These are phyloP conservation scores for Phaeodactylum tricornutum DNA, from an alignment of 108 stramenopile species.

Conservation along the genomic window DNA sequence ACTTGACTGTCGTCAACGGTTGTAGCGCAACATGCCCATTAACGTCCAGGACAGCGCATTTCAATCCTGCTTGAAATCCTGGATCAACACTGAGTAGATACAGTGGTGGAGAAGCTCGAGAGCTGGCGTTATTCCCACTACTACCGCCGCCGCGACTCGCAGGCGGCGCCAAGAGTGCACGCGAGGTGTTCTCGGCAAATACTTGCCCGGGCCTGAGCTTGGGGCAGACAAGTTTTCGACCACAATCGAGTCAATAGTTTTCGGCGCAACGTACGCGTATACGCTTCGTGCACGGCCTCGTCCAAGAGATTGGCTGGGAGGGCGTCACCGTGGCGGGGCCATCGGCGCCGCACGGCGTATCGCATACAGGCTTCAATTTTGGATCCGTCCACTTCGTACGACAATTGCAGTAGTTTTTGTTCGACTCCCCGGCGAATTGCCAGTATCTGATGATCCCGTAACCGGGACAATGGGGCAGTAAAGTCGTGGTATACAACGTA, in stretches of 20 bases:
- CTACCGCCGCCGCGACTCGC: too few species aligned
- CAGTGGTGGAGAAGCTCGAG: too few species aligned
- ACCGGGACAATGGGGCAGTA: constrained; percentile 6
- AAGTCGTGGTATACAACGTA: constrained; percentile 36
- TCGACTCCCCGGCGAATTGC: constrained; percentile 48
- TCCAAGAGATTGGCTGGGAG: constrained; percentile 8
- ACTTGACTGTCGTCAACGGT: constrained; percentile 31
- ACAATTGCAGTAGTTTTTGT: constrained; percentile 31
- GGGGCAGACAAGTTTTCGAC: constrained; percentile 24
- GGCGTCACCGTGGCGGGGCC: background rate
- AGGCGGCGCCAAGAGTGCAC: constrained; percentile 36
- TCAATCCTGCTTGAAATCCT: constrained; percentile 52
- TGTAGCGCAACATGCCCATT: background rate
- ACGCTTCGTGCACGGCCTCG: constrained; percentile 45
- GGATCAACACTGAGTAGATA: constrained; percentile 51
- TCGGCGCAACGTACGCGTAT: constrained; percentile 30
- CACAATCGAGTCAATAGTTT: constrained; percentile 27
- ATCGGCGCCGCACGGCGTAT: background rate
- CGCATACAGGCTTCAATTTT: constrained; percentile 18
- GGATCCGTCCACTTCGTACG: constrained; percentile 37
- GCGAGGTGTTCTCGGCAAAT: constrained; percentile 38
- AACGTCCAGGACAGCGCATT: constrained; percentile 29
- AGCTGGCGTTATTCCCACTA: too few species aligned
- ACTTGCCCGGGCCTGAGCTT: constrained; percentile 27
- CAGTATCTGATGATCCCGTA: constrained; percentile 43